These are phyloP conservation scores for Tolypocladium inflatum DNA, from an alignment of 2,329 filamentous ascomycete species.

Conservation along the genomic window DNA sequence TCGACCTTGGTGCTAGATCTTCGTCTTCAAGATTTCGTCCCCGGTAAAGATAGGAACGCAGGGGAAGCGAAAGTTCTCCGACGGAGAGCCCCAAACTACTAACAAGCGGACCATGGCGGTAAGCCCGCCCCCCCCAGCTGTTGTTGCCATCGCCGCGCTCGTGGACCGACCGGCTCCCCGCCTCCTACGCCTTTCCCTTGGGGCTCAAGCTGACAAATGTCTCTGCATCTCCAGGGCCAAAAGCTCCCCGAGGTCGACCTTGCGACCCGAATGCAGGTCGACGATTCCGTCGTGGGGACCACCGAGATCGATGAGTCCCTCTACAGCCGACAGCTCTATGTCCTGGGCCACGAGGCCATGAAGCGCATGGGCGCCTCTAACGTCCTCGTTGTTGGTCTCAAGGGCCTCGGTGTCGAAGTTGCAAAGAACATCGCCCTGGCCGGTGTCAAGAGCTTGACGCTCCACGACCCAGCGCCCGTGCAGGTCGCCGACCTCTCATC, in stretches of 20 bases:
- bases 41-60: constrained; percentile 35
- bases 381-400: constrained; percentile 82
- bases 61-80: constrained; percentile 60
- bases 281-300: constrained; percentile 45
- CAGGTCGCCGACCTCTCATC: constrained; percentile 84
- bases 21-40: constrained; percentile 25
- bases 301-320: constrained; percentile 63
- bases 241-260: constrained; percentile 52
- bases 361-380: constrained; percentile 98
- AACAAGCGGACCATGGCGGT: constrained; percentile 55
- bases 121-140: constrained; percentile 21
- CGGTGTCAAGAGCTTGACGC: constrained; percentile 91
- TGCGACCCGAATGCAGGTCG: constrained; percentile 56
- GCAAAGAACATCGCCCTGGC: constrained; percentile 98
- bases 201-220: constrained; percentile 5
- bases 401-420: constrained; percentile 93
- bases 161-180: not conserved
- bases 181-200: not conserved
- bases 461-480: constrained; percentile 81
- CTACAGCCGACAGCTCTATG: constrained; percentile 66
- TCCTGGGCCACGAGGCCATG: constrained; percentile 75
- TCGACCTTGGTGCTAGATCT: constrained; percentile 24
- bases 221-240: constrained; percentile 27
- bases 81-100: constrained; percentile 46
- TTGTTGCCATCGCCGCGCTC: not conserved